Evolutionary conservation across 2,329 filamentous ascomycete genomes (phyloP), one percentile per base, ranked within the genome.

Genomic region (Cytospora schulzeri): DNA sequence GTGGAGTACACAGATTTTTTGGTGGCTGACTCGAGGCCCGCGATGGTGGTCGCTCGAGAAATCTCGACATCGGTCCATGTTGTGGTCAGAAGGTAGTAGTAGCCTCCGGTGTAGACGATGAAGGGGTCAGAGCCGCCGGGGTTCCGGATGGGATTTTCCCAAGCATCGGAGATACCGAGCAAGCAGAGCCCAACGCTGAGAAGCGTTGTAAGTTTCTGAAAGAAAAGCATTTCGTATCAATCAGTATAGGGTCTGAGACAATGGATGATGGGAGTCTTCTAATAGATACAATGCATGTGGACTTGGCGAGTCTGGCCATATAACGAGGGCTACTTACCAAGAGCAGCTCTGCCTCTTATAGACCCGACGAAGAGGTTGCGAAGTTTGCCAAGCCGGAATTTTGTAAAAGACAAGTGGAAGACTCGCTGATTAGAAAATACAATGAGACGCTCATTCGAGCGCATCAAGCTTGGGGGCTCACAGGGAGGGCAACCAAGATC

Each of bases 31-130:
- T 85, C 85, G n/a, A 88, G 72, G 0, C 83, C 84, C 35, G 81
- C 79, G 6, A 88, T 73, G 0, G 83, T 87, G 12, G 75, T 82
- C 0, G 85, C 79, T 0, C 83, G 77, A 0, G 82, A 79, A n/a
- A 88, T 78, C 67, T 83, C 76, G 15, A 88, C 75, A 66, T 87
- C 76, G 1, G 75, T 80, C 83, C 82, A 87, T 29, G 82, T 82
- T 0, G 83, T 86, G 0, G 82, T 82, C 68, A 84, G 79, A 31
- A 87, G 75, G 67, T 86, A 86, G 73, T 86, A 87, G 68, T 82
- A 85, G 0, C 83, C 83, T 14, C 78, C 80, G 0, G 76, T 77
- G 61, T 79, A 85, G 1, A 80, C 79, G 7, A 86, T 79, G 66
- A 81, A 81, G 0, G 84, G 83, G 68, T 86, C 83, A 24, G 78